A percentile compares a stretch with the other conserved stretches of the same genome.
Conservation (phyloP, 2,329 filamentous ascomycete species). For the Xylariaceae sp. region DNA sequence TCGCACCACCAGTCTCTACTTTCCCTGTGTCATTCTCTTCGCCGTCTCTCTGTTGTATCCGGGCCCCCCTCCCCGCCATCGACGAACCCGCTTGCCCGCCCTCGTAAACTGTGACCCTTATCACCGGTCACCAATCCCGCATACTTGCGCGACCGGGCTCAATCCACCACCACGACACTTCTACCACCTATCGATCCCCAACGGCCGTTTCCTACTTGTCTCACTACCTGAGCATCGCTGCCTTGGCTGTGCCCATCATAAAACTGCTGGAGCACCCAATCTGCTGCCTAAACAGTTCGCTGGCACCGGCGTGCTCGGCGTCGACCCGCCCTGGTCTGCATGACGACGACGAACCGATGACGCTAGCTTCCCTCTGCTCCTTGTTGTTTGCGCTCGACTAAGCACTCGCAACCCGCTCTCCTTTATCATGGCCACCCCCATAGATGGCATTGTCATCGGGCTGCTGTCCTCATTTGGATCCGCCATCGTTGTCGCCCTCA, state of each 20-base stretch:
- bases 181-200: no score
- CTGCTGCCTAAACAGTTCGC: background rate
- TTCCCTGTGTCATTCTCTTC: no score
- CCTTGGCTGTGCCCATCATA: background rate
- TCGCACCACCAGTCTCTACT: no score
- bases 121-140: no score
- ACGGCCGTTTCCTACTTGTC: no score
- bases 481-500: conserved; percentile 75
- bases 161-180: no score
- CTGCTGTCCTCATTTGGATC: conserved; percentile 93
- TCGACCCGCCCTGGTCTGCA: conserved; percentile 28
- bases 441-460: conserved; percentile 84
- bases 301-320: conserved; percentile 23
- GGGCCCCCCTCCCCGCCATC: no score
- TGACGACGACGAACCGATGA: conserved; percentile 29
- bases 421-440: conserved; percentile 33
- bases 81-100: no score
- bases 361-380: conserved; percentile 25
- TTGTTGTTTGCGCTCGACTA: conserved; percentile 3
- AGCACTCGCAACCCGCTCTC: conserved; percentile 5
- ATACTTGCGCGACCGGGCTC: no score
- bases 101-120: no score
- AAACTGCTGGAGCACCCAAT: background rate
- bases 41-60: no score
- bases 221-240: background rate